Conservation (phyloP, 345 rosid genomes). For the Psidium friedrichsthalianum region DNA sequence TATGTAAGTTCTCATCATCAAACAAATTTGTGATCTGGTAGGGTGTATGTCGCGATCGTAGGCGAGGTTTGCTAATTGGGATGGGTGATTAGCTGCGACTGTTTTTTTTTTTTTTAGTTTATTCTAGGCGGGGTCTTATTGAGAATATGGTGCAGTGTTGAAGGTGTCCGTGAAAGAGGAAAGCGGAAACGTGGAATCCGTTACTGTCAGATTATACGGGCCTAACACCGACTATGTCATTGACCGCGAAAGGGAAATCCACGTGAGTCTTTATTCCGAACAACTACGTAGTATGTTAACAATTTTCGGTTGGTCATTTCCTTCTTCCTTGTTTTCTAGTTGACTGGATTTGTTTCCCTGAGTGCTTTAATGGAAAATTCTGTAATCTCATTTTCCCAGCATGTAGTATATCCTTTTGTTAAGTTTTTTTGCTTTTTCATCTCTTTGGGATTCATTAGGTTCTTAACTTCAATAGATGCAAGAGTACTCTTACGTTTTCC, state of each 20-base stretch:
- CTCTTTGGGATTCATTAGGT: neutral
- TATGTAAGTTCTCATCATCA: conserved; percentile 36
- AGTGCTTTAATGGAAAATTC: neutral
- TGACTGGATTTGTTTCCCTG: neutral
- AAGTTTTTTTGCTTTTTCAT: neutral
- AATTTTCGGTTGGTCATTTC: neutral
- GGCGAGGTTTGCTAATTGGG: neutral
- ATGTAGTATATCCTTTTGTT: neutral
- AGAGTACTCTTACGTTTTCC: neutral
- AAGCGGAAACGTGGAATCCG: conserved; percentile 27
- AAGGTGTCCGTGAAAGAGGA: conserved; percentile 78
- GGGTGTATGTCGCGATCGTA: neutral
- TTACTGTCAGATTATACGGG: conserved; percentile 84
- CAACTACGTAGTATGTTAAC: neutral
- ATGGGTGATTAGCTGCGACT: neutral
- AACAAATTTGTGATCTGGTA: neutral
- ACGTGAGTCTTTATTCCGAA: conserved; percentile 20
- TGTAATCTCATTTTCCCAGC: neutral
- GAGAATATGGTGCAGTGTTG: conserved; percentile 36
- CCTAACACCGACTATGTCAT: conserved; percentile 90
- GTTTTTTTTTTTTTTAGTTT: neutral
- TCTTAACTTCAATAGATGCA: neutral
- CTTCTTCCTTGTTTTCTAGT: neutral
- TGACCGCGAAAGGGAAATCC: conserved; percentile 63
- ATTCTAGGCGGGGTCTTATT: neutral